Evolutionary conservation across 31 red algal species (phyloP).

Genomic region (Odonthalia washingtoniensis): DNA sequence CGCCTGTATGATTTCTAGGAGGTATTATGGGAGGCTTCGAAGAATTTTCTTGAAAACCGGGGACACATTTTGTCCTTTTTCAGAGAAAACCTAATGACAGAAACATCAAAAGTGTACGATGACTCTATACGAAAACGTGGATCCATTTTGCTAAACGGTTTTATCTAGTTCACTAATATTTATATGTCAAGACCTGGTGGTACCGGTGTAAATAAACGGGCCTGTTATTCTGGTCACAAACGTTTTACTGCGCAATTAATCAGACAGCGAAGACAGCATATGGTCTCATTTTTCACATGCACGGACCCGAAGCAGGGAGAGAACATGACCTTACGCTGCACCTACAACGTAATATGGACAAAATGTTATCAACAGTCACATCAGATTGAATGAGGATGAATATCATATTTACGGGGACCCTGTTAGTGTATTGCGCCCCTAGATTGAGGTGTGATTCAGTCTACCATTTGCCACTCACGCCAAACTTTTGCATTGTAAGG

Average conservation of each 20-base stretch:
- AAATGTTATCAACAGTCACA: not conserved
- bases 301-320: not conserved
- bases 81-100: not conserved
- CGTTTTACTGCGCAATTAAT: conserved; percentile 21
- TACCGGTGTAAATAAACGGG: not conserved
- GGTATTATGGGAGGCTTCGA: conserved; percentile 14
- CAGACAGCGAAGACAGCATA: not conserved
- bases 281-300: not conserved
- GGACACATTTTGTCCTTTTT: not conserved
- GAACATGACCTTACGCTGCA: not conserved
- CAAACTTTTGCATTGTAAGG: not conserved
- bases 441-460: not conserved
- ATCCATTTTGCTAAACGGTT: not conserved
- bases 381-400: not conserved
- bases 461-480: not conserved
- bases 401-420: not conserved
- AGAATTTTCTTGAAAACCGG: not conserved
- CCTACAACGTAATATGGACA: not conserved
- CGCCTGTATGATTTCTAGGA: not conserved
- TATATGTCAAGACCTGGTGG: conserved; percentile 10
- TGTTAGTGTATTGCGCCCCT: not conserved
- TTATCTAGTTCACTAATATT: conserved; percentile 33
- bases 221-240: conserved; percentile 2
- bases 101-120: not conserved
- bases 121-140: not conserved